These are phyloP conservation scores for Piper betle DNA, from an alignment of 164 flowering plant genomes.

Conservation along the genomic window DNA sequence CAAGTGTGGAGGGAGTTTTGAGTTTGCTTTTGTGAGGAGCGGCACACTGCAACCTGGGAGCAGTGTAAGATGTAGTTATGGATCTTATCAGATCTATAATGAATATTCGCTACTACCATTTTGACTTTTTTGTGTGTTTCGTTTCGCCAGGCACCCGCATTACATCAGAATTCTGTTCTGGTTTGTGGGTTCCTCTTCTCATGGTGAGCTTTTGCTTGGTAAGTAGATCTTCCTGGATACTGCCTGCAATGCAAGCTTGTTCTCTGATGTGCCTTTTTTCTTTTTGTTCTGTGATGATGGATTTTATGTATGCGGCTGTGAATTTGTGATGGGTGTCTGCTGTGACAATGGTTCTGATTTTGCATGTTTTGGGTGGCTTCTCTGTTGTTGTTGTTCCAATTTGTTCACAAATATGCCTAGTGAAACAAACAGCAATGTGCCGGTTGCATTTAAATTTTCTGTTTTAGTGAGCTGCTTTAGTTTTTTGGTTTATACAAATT, in stretches of 20 bases:
- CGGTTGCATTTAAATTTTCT: too few relatives aligned
- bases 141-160: not conserved
- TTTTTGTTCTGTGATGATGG: not conserved
- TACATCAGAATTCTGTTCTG: not conserved
- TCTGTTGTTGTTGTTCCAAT: too few relatives aligned
- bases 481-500: too few relatives aligned
- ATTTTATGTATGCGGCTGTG: conserved; percentile 25
- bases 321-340: too few relatives aligned
- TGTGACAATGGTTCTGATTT: too few relatives aligned
- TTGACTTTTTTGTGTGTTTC: not conserved
- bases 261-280: not conserved
- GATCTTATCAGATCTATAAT: not conserved
- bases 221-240: not conserved
- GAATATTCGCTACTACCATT: too few relatives aligned
- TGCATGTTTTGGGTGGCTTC: too few relatives aligned
- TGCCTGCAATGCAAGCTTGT: not conserved
- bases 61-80: not conserved
- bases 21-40: conserved; percentile 1
- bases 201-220: too few relatives aligned
- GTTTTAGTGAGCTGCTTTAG: too few relatives aligned
- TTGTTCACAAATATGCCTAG: too few relatives aligned
- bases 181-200: not conserved
- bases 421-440: too few relatives aligned
- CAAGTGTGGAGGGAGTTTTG: conserved; percentile 4
- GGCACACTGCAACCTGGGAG: not conserved